Conservation (phyloP, 352 stramenopile genomes). For the Phytophthora pluvialis region DNA sequence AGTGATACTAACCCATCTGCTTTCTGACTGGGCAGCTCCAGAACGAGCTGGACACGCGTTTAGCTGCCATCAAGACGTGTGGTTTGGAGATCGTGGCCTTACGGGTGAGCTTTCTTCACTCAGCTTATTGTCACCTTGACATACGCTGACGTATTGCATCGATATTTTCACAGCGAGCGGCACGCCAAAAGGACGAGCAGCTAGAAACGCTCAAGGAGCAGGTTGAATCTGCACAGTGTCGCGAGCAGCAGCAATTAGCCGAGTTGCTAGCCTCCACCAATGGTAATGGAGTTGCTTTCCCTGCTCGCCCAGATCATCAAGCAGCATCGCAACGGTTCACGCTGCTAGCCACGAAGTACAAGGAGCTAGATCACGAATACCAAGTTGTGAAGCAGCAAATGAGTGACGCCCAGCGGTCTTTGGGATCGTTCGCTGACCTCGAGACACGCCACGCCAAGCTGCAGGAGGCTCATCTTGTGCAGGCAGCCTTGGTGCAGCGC, state of each 20-base stretch:
- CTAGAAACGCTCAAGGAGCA: constrained; percentile 45
- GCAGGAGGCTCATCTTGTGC: constrained; percentile 74
- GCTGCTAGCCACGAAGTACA: constrained; percentile 68
- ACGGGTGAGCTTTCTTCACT: constrained; percentile 38
- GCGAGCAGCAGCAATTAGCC: constrained; percentile 47
- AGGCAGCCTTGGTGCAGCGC: constrained; percentile 68
- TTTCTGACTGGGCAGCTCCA: constrained; percentile 51
- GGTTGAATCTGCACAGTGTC: constrained; percentile 37
- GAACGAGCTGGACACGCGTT: constrained; percentile 56
- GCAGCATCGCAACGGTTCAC: constrained; percentile 59
- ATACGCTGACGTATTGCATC: background rate
- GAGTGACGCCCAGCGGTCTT: constrained; percentile 35
- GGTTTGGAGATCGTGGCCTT: constrained; percentile 66
- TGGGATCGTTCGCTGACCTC: constrained; percentile 42
- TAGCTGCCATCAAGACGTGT: constrained; percentile 64
- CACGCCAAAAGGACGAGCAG: constrained; percentile 53
- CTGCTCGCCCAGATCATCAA: constrained; percentile 15
- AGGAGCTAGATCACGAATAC: constrained; percentile 60
- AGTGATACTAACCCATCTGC: constrained; percentile 9
- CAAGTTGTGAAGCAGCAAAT: constrained; percentile 44
- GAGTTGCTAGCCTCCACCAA: constrained; percentile 39
- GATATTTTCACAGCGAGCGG: constrained; percentile 45
- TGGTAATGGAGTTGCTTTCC: constrained; percentile 12
- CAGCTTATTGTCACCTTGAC: background rate
- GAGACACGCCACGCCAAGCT: constrained; percentile 62